Evolutionary conservation across 768 basidiomycete species (phyloP), one percentile per base, ranked within the genome.

Genomic region (Baorangia bicolor): DNA sequence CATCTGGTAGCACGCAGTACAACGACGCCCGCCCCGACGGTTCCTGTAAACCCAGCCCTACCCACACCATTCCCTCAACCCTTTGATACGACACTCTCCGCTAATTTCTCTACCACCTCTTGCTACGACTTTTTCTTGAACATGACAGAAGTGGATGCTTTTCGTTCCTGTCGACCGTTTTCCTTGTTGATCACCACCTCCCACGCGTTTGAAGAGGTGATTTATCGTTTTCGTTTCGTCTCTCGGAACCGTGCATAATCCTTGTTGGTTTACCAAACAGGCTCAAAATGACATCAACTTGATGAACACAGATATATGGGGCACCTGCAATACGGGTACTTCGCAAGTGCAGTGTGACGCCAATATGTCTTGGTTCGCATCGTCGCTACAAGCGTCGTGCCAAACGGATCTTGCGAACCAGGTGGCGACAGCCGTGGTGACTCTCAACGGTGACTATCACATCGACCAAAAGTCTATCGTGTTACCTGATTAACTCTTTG

Each of bases 61-160:
- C 88, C 90, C 9, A 83, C 82, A 6, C 91, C 91, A 0, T 92
- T 93, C 68, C 88, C 88, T 4, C 88, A 90, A 58, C 78, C 89
- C 0, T 85, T 85, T 66, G 90, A 90, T 64, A 75, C 80, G 6
- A 78, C 78, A 3, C 66, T 93, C 47, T 74, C 81, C 16, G 69
- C 77, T 40, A 89, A 91, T 68, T 92, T 90, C 64, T 82, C 87
- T 16, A 83, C 84, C 33, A 60, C 70, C 14, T 69, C 77, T 42
- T 95, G 92, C 65, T 78, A 81, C 45, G 75, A 78, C 41, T 94
- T 92, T 70, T 88, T 94, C 68, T 59, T 73, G 16, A 90, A 88
- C 58, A 92, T 94, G 86, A 88, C 89, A 0, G 75, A 76, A 56
- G 71, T 78, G 3, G 44, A 68, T 5, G 63, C 83, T 0, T 92